A percentile compares a stretch with the other conserved stretches of the same genome.
These are phyloP conservation scores for Globisporangium paddicum DNA, from an alignment of 352 stramenopile genomes.

Conservation along the genomic window DNA sequence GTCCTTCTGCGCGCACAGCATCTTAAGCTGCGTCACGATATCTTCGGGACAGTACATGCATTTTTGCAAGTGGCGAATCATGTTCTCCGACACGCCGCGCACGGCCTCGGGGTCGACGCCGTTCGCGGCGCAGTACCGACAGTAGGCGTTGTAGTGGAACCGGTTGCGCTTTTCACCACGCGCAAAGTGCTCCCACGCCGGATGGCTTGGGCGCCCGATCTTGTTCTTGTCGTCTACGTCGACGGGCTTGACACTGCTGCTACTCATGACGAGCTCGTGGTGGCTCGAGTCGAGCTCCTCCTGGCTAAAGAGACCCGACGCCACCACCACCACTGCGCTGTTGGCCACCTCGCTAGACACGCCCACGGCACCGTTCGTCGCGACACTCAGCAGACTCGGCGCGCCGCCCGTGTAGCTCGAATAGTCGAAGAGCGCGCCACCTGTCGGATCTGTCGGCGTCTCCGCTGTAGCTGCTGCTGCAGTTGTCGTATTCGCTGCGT, in stretches of 20 bases:
- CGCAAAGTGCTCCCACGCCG: constrained; percentile 73
- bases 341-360: neutral
- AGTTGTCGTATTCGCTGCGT: neutral
- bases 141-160: constrained; percentile 82
- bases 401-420: constrained; percentile 45
- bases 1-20: constrained; percentile 67
- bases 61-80: constrained; percentile 81
- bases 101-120: constrained; percentile 39
- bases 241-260: constrained; percentile 1
- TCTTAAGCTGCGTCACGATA: constrained; percentile 58
- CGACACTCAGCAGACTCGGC: constrained; percentile 26
- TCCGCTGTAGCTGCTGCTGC: neutral
- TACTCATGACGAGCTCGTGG: constrained; percentile 1
- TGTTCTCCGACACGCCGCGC: constrained; percentile 73
- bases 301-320: constrained; percentile 12
- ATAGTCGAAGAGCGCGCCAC: constrained; percentile 33
- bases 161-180: constrained; percentile 77
- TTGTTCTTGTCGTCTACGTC: constrained; percentile 54
- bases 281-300: constrained; percentile 13
- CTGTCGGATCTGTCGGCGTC: constrained; percentile 5
- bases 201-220: constrained; percentile 63
- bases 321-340: neutral
- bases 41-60: constrained; percentile 70
- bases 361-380: neutral
- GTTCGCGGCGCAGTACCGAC: constrained; percentile 58